phyloP scores from a whole-genome alignment of 2,329 filamentous ascomycete genomes.

The Hortaea sp. region DNA sequence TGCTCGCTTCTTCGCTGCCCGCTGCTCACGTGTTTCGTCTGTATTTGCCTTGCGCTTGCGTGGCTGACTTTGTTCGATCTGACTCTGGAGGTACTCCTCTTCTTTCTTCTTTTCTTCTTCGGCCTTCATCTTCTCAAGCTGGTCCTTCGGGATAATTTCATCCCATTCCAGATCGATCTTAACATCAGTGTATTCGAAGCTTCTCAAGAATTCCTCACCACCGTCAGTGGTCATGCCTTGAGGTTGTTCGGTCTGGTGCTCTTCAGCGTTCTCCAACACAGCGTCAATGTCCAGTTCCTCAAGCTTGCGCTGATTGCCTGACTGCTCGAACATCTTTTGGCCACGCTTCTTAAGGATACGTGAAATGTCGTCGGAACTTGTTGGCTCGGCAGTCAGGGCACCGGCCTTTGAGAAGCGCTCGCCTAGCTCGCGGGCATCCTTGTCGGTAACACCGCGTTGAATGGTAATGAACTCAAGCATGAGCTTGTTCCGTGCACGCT shows the following conservation, averaged over 20 bases:
- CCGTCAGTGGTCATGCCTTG: constrained; percentile 92
- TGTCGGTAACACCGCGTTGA: constrained; percentile 91
- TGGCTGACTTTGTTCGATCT: constrained; percentile 77
- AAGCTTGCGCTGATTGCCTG: constrained; percentile 88
- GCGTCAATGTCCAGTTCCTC: constrained; percentile 97
- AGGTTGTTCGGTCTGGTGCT: constrained; percentile 91
- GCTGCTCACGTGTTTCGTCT: constrained; percentile 55
- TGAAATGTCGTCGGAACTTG: constrained; percentile 87
- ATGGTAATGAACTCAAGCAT: constrained; percentile 97
- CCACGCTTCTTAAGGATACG: constrained; percentile 93
- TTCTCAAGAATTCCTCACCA: constrained; percentile 87
- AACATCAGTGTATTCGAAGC: constrained; percentile 89
- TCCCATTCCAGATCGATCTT: constrained; percentile 97
- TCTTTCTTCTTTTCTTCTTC: constrained; percentile 79
- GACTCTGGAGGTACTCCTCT: constrained; percentile 69
- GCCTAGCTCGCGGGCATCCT: constrained; percentile 74
- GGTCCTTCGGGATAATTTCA: constrained; percentile 90
- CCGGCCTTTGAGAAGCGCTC: constrained; percentile 62
- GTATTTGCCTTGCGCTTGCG: constrained; percentile 57
- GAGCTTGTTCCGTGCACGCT: constrained; percentile 92
- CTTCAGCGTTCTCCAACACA: constrained; percentile 90
- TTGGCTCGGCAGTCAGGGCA: constrained; percentile 58
- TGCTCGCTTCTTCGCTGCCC: constrained; percentile 59
- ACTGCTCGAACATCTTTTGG: constrained; percentile 99
- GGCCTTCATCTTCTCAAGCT: constrained; percentile 78